Percentiles rank a stretch among this genome's conserved stretches.
Conservation (phyloP, 129 eudicot genomes). For the Sambucus nigra region DNA sequence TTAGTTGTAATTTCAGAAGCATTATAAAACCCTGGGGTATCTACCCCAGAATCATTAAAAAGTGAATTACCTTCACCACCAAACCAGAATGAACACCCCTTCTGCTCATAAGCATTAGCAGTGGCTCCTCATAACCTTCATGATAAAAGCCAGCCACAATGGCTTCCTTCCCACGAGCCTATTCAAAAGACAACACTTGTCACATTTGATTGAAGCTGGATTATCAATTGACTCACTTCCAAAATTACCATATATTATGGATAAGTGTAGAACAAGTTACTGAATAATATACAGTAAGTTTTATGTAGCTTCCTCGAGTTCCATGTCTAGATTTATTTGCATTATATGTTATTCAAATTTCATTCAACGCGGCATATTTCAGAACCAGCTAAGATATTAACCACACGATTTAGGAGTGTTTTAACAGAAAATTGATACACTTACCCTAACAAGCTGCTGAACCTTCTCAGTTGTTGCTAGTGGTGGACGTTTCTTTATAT, state of each 20-base stretch:
- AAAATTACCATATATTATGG: not conserved
- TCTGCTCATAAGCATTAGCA: constrained; percentile 94
- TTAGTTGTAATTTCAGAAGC: not conserved
- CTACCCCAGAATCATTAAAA: not conserved
- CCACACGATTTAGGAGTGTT: not conserved
- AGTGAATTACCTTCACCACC: constrained; percentile 70
- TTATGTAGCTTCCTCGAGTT: not conserved
- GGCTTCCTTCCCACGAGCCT: constrained; percentile 93
- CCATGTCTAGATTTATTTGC: not conserved
- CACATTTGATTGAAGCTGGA: not conserved
- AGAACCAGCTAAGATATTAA: not conserved
- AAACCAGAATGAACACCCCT: constrained; percentile 93
- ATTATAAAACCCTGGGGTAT: not conserved
- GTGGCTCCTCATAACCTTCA: constrained; percentile 95
- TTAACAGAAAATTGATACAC: constrained; percentile 6
- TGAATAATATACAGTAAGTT: no score
- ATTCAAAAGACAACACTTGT: not conserved
- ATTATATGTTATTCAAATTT: not conserved
- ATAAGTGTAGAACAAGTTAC: not conserved
- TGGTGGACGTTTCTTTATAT: constrained; percentile 99
- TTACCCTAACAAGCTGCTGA: constrained; percentile 92
- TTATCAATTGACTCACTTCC: not conserved
- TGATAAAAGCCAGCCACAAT: constrained; percentile 95
- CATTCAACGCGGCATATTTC: not conserved
- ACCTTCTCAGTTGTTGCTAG: constrained; percentile 92